Evolutionary conservation across 805 yeast species (phyloP).

Genomic region (Metahyphopichia silvanorum): DNA sequence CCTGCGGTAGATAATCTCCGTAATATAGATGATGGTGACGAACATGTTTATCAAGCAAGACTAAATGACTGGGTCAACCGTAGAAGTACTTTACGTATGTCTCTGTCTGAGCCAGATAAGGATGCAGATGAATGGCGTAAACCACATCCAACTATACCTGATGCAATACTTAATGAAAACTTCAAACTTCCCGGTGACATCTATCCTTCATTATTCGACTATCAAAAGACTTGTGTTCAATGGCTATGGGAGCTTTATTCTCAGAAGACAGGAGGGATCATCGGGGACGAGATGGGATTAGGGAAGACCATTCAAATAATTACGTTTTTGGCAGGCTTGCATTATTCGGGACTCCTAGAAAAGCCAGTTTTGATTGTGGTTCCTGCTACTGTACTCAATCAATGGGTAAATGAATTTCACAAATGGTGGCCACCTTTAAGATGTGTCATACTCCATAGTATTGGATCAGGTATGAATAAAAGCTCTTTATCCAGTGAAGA

Average conservation of each 20-base stretch:
- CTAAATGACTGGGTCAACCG: constrained; percentile 55
- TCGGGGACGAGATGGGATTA: constrained; percentile 98
- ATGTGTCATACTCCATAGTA: constrained; percentile 82
- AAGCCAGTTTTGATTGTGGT: constrained; percentile 87
- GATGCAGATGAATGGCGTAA: constrained; percentile 57
- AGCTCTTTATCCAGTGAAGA: constrained; percentile 35
- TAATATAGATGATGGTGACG: constrained; percentile 81
- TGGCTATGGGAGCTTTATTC: constrained; percentile 95
- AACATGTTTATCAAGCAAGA: constrained; percentile 56
- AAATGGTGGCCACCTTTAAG: constrained; percentile 98
- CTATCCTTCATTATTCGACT: constrained; percentile 80
- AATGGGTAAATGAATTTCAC: constrained; percentile 96
- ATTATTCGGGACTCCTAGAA: constrained; percentile 69
- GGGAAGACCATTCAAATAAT: constrained; percentile 95
- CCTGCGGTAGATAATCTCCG: constrained; percentile 10
- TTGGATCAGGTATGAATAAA: constrained; percentile 77
- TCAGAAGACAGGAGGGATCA: constrained; percentile 90
- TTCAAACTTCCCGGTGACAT: constrained; percentile 88
- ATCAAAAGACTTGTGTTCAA: constrained; percentile 94
- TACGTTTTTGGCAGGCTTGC: constrained; percentile 86
- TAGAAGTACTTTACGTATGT: constrained; percentile 44
- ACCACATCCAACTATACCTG: constrained; percentile 76
- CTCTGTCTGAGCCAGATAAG: constrained; percentile 7
- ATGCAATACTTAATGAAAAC: constrained; percentile 67
- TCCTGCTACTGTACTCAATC: constrained; percentile 94